A percentile compares a stretch with the other conserved stretches of the same genome.
These are phyloP conservation scores for Puccinia polysora DNA, from an alignment of 1,284 basidiomycete species.

Conservation along the genomic window DNA sequence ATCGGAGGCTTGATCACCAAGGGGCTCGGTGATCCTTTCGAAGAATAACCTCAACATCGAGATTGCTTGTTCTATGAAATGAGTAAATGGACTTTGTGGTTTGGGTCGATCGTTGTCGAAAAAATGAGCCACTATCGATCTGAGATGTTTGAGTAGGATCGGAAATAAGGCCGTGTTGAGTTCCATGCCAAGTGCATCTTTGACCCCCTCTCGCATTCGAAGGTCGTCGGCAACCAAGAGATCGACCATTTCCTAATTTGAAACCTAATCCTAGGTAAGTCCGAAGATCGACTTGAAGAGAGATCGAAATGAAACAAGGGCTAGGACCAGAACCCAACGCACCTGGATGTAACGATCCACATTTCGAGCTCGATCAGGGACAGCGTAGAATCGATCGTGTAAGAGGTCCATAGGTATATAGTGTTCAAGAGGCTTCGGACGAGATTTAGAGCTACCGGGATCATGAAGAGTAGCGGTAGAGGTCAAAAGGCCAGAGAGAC, in stretches of 20 bases:
- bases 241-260: conserved; percentile 62
- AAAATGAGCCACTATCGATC: conserved; percentile 60
- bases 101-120: conserved; percentile 43
- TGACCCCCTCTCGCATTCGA: conserved; percentile 67
- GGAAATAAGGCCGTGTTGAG: conserved; percentile 66
- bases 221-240: conserved; percentile 63
- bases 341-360: conserved; percentile 43
- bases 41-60: conserved; percentile 69
- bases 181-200: conserved; percentile 74
- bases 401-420: conserved; percentile 36
- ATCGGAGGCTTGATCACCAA: conserved; percentile 60
- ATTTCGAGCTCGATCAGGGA: conserved; percentile 41
- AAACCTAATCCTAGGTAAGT: no score
- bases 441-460: background rate
- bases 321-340: no score
- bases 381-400: conserved; percentile 38
- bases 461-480: conserved; percentile 37
- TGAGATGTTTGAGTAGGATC: conserved; percentile 66
- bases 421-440: conserved; percentile 13
- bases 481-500: conserved; percentile 38
- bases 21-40: conserved; percentile 63
- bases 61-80: conserved; percentile 70
- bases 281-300: background rate
- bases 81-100: conserved; percentile 55
- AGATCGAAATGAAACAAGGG: background rate